Evolutionary conservation across 1,139 yeast species (phyloP).

Genomic region (Candida dubliniensis): DNA sequence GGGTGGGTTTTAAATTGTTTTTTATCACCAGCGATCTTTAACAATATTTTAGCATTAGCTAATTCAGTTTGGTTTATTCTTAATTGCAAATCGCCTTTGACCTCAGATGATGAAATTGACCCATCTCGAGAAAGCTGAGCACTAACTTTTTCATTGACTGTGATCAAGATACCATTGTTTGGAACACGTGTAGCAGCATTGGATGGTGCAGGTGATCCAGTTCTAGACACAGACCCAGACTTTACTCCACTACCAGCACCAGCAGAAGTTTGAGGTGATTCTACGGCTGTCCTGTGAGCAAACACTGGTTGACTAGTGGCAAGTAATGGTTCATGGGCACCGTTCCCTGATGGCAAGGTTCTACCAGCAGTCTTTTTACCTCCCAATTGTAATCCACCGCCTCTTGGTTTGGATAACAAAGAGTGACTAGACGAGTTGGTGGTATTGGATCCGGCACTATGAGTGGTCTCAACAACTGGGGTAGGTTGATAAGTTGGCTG

Average conservation of each 20-base stretch:
- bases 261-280: not conserved
- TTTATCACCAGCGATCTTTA: constrained; percentile 50
- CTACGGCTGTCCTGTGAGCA: constrained; percentile 17
- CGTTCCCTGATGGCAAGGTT: constrained; percentile 12
- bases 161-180: constrained; percentile 78
- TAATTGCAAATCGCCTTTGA: constrained; percentile 88
- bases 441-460: constrained; percentile 7
- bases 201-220: constrained; percentile 24
- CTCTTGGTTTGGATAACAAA: constrained; percentile 30
- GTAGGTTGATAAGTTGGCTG: constrained; percentile 40
- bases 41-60: constrained; percentile 63
- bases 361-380: constrained; percentile 45
- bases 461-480: constrained; percentile 24
- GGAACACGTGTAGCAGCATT: constrained; percentile 32
- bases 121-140: constrained; percentile 89
- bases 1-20: constrained; percentile 93
- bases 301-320: constrained; percentile 46
- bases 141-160: constrained; percentile 73
- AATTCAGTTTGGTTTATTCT: constrained; percentile 74
- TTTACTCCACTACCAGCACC: not conserved
- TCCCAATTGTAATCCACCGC: constrained; percentile 84
- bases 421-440: constrained; percentile 12
- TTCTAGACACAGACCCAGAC: constrained; percentile 14
- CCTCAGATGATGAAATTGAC: constrained; percentile 66
- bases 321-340: constrained; percentile 15